Percentiles rank a stretch among this genome's conserved stretches.
phyloP scores from a whole-genome alignment of 2,329 filamentous ascomycete species.

The Lasiodiplodia citricola region DNA sequence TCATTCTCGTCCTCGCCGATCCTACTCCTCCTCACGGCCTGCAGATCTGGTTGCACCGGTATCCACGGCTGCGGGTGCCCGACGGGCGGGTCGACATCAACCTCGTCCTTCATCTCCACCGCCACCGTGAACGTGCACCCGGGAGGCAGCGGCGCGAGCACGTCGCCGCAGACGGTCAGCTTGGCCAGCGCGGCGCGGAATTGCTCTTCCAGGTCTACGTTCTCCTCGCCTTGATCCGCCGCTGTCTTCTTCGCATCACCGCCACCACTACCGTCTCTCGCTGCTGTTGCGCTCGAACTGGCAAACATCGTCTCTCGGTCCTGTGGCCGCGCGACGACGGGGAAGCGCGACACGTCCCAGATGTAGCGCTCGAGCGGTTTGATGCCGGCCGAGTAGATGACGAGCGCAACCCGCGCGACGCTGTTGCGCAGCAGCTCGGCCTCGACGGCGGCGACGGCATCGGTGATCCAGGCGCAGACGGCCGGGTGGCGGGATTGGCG shows the following conservation, averaged over 20 bases:
- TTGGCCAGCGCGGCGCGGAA: conserved; percentile 70
- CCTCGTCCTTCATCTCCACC: conserved; percentile 70
- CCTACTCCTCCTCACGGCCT: conserved; percentile 22
- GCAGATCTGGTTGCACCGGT: conserved; percentile 8
- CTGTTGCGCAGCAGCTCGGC: conserved; percentile 67
- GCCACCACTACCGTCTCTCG: neutral
- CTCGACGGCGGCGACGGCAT: conserved; percentile 75
- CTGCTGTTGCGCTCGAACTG: neutral
- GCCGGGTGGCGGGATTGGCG: conserved; percentile 85
- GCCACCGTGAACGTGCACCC: conserved; percentile 78
- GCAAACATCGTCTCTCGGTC: conserved; percentile 59
- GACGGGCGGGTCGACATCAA: conserved; percentile 51
- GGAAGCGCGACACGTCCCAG: conserved; percentile 64
- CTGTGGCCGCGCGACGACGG: conserved; percentile 48
- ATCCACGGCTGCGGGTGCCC: conserved; percentile 57
- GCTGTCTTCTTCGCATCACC: neutral
- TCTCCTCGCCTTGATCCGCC: conserved; percentile 31
- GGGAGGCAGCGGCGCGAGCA: conserved; percentile 62
- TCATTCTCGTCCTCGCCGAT: conserved; percentile 14
- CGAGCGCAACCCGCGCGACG: conserved; percentile 61
- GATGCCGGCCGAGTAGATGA: conserved; percentile 53
- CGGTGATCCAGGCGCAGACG: conserved; percentile 84
- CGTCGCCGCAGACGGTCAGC: conserved; percentile 65
- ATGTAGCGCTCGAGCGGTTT: conserved; percentile 64
- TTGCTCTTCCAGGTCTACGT: conserved; percentile 70